Evolutionary conservation across 768 basidiomycete species (phyloP), one percentile per base, ranked within the genome.

Genomic region (Hemileccinum rubropunctum): DNA sequence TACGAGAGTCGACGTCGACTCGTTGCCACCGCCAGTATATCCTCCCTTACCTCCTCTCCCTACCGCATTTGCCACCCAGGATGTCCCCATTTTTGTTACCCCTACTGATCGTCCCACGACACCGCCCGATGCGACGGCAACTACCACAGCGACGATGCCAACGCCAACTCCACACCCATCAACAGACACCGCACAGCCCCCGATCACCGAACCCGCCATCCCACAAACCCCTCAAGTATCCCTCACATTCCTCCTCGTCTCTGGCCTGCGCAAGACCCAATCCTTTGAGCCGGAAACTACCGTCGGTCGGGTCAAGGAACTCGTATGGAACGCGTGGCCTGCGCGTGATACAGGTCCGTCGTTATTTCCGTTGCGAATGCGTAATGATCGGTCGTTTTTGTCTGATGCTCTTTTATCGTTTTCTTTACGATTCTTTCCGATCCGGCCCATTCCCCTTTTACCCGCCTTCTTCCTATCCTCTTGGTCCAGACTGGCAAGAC

Each of bases 281-380:
- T 71, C 77, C 0, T 91, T 91, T 56, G 86, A 88, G 26, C 86
- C 87, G 12, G 80, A 81, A 56, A 86, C 79, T 18, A 85, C 86
- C 0, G 72, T 91, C 28, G 86, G 86, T 15, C 75, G 89, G 57
- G 84, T 89, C 26, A 91, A 91, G 68, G 89, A 91, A 70, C 77
- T 91, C 41, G 80, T 84, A 33, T 91, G 89, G 88, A 88, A 84
- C 69, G 78, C 81, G 30, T 91, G 89, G 88, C 86, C 86, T 26
- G 70, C 46, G 44, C 60, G 62, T 42, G 62, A 58, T 48, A 56
- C 73, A 58, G 87, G 88, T 84, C 54, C 60, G 55, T 50, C 41
- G 12, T 52, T 39, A 49, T 57, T 45, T 57, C 51, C 45, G 47
- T 44, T 40, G 8, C 27, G 13, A 40, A 39, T 43, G 36, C 51